Evolutionary conservation across 2,329 filamentous ascomycete genomes (phyloP), one percentile per base, ranked within the genome.

Genomic region (Trichoderma polysporum): DNA sequence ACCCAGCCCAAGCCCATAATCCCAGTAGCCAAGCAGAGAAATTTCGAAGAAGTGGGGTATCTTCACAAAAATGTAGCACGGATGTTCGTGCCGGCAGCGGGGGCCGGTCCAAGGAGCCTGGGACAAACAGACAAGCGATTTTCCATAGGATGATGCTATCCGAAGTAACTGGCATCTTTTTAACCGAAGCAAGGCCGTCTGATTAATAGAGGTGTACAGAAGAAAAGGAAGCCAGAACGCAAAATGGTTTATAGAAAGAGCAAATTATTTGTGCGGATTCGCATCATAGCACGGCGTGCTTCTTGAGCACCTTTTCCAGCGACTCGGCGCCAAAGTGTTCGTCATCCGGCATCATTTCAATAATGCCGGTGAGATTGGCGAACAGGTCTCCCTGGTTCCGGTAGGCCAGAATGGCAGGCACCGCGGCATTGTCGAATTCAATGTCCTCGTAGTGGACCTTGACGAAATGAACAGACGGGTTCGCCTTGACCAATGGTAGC

Each of bases 401-500:
- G 82, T 99, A 99, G 12, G 92, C 94, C 57, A 98, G 83, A 41
- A 98, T 83, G 4, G 95, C 93, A 0, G 95, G 95, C 2, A 97
- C 91, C 53, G 90, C 90, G 35, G 93, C 91, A 67, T 91, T 88
- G 76, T 97, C 93, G 83, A 98, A 97, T 77, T 98, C 94, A 41
- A 97, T 96, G 67, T 97, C 94, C 69, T 91, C 89, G 76, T 93
- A 92, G 79, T 97, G 90, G 56, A 98, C 86, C 80, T 94, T 96
- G 80, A 98, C 86, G 76, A 99, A 98, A 75, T 92, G 92, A 37
- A 91, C 86, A 10, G 88, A 86, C 25, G 87, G 84, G 75, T 97
- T 84, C 68, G 86, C 83, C 69, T 85, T 83, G 49, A 97, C 93
- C 31, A 98, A 84, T 1, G 90, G 90, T 61, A 84, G 81, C 72